Evolutionary conservation across 2,329 filamentous ascomycete genomes (phyloP).

Genomic region (Chaetomiaceae sp.): DNA sequence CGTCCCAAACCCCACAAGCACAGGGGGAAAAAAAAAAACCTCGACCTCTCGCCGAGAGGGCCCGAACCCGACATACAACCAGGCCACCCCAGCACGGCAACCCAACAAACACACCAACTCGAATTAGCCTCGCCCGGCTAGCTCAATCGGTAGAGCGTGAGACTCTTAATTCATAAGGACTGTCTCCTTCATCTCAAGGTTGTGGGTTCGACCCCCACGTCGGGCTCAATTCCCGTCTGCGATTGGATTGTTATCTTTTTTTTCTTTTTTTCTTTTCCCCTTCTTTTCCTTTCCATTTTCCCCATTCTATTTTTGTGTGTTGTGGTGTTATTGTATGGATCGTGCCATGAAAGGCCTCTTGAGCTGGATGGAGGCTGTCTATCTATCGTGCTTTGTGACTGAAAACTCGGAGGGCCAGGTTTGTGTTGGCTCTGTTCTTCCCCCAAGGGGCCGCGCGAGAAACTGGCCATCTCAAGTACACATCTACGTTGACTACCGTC

Average conservation of each 20-base stretch:
- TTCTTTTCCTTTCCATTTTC: neutral
- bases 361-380: too few relatives aligned
- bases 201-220: constrained; percentile 25
- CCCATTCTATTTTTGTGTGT: neutral
- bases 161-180: constrained; percentile 54
- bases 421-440: too few relatives aligned
- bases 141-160: constrained; percentile 71
- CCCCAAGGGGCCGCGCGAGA: too few relatives aligned
- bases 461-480: too few relatives aligned
- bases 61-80: neutral
- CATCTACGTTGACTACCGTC: too few relatives aligned
- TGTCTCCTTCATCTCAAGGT: constrained; percentile 23
- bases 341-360: too few relatives aligned
- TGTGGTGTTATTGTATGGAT: too few relatives aligned
- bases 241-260: constrained; percentile 18
- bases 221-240: constrained; percentile 23
- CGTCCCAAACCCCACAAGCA: too few relatives aligned
- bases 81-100: neutral
- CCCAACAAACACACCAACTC: neutral
- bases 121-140: constrained; percentile 54
- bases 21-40: too few relatives aligned
- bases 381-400: too few relatives aligned
- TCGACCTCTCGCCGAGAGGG: too few relatives aligned
- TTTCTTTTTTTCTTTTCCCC: neutral
- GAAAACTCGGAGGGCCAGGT: too few relatives aligned